Base-by-base conservation (phyloP, 1,284 basidiomycete species). In the Ustilago tritici region DNA sequence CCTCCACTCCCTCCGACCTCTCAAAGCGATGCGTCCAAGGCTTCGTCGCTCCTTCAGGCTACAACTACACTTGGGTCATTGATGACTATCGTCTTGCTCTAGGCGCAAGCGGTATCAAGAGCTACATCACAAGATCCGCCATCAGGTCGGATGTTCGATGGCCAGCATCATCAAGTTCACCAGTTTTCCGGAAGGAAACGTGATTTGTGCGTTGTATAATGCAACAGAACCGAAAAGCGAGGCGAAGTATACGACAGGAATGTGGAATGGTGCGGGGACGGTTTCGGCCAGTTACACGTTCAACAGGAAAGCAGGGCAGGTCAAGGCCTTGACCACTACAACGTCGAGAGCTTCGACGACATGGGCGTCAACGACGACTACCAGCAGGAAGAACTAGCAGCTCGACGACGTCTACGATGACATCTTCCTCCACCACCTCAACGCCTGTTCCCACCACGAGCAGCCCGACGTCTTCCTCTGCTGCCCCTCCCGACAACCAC, bases 241-340 rank as follows among this genome's bases (percentile, higher is more conserved):
- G 31, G 65, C 74, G 0, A 57, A 53, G 31, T 65, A 71, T 17
- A 71, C 65, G 0, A 66, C 54, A 3, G 70, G 70, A 5, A 9
- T 61, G 23, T 71, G 61, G 41, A 58, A 65, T 7, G 70, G 69
- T 12, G 36, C 59, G 0, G 74, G 74, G 2, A 23, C 31, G 11
- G 74, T 76, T 12, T 55, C 56, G 55, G 49, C 61, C 1, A 56
- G 55, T 4, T 76, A 76, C 23, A 61, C 61, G 2, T 71, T 76
- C 17, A 56, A n/a, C 15, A 59, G 70, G 34, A 67, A 60, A 7
- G 65, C 61, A 1, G 70, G 70, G 15, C 38, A 56, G 53, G 67
- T 71, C 9, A 46, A 46, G 31, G 56, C 32, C 15, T 12, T 32
- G 9, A 50, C 49, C 3, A 41, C 59, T 5, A 35, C 59, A 19